These are phyloP conservation scores for Picea glauca DNA, from an alignment of 75 land plant species.

Conservation along the genomic window DNA sequence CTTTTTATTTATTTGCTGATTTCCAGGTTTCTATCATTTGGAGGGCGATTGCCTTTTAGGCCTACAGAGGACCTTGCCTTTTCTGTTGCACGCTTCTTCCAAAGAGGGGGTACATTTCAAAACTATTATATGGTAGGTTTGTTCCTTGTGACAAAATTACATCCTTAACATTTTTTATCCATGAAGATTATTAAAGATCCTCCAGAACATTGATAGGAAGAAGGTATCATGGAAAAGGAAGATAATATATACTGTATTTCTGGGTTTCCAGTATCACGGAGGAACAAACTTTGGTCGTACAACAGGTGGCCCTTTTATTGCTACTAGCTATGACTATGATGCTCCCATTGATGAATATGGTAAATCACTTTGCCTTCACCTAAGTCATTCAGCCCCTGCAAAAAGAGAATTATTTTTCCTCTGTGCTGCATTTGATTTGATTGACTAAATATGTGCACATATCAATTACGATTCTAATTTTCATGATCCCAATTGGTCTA, in stretches of 20 bases:
- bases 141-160: background rate
- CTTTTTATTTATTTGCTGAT: background rate
- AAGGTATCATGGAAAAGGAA: background rate
- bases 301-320: constrained; percentile 75
- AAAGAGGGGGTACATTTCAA: constrained; percentile 54
- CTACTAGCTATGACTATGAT: constrained; percentile 85
- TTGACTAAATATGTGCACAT: background rate
- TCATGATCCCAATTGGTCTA: background rate
- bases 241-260: background rate
- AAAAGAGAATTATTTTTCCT: background rate
- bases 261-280: constrained; percentile 41
- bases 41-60: constrained; percentile 28
- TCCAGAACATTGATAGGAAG: too few relatives aligned
- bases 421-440: background rate
- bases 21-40: constrained; percentile 27
- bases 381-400: background rate
- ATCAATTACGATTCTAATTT: background rate
- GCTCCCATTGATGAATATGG: constrained; percentile 93
- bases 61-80: constrained; percentile 63
- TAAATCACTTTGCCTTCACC: constrained; percentile 10
- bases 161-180: background rate
- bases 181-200: too few relatives aligned
- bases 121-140: constrained; percentile 59
- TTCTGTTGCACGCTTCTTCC: constrained; percentile 57
- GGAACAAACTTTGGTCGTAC: constrained; percentile 83